Evolutionary conservation across 257 asterid genomes (phyloP).

Genomic region (Solanum lycopersicoides): DNA sequence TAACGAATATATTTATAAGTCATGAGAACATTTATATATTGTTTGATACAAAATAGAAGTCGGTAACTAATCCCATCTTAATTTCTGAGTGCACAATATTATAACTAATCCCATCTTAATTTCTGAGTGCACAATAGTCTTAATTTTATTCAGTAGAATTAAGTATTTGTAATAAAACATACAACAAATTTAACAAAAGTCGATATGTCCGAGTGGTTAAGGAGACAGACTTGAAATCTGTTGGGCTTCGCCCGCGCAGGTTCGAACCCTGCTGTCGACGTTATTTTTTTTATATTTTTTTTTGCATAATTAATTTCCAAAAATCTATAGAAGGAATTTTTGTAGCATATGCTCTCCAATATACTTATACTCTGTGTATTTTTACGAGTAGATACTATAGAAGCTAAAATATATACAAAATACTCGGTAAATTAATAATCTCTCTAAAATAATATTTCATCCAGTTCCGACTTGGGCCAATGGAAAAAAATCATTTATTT

Average conservation of each 20-base stretch:
- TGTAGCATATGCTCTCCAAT: not conserved
- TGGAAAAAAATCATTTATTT: no score
- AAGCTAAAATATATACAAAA: rapidly evolving
- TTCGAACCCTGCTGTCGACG: slow-evolving; percentile 14
- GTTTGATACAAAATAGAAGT: no score
- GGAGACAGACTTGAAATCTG: slow-evolving; percentile 21
- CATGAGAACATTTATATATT: no score
- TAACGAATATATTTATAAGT: no score
- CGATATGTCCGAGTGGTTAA: slow-evolving; percentile 20
- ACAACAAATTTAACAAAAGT: rapidly evolving
- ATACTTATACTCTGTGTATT: not conserved
- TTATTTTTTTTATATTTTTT: not conserved
- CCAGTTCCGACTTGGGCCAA: no score
- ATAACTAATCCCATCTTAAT: no score
- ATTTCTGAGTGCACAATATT: no score
- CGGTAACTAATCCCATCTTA: not conserved
- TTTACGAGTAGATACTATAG: no score
- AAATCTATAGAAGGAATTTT: not conserved
- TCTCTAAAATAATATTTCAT: no score
- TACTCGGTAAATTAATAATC: no score
- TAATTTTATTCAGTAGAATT: not conserved
- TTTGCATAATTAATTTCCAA: not conserved
- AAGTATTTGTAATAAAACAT: no score
- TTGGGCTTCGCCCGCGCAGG: slow-evolving; percentile 17
- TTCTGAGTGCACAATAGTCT: no score